Evolutionary conservation across 768 basidiomycete species (phyloP).

Genomic region (Suillus subaureus): DNA sequence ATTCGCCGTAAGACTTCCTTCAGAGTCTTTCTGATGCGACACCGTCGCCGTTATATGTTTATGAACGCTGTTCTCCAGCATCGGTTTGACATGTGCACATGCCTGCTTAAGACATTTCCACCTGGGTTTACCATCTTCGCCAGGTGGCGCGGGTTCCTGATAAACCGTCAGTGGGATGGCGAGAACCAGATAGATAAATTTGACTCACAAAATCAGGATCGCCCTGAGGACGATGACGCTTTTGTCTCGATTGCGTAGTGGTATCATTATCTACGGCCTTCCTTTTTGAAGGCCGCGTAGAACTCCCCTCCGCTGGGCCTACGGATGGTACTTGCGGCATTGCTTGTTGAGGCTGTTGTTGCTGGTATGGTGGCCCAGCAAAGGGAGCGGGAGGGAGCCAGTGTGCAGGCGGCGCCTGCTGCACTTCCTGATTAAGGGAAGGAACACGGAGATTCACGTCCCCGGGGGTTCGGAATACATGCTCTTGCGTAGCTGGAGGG

Average conservation of each 20-base stretch:
- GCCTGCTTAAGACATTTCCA: not conserved
- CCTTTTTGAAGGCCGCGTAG: not conserved
- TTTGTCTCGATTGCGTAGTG: not conserved
- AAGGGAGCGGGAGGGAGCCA: not conserved
- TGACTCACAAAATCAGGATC: not conserved
- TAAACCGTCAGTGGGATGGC: not conserved
- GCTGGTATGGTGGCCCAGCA: not conserved
- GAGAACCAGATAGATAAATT: not conserved
- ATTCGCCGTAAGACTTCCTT: not conserved
- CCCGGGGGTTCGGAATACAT: too few species aligned
- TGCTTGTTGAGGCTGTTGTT: too few species aligned
- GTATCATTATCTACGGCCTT: not conserved
- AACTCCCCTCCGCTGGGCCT: not conserved
- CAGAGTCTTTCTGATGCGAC: not conserved
- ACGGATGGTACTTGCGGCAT: not conserved
- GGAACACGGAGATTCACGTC: too few species aligned
- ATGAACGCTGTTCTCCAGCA: not conserved
- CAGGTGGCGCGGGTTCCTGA: not conserved
- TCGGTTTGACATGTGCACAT: not conserved
- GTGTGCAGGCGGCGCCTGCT: not conserved
- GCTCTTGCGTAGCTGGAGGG: too few species aligned
- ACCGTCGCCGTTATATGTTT: not conserved
- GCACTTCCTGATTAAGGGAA: too few species aligned
- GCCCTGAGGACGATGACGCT: not conserved
- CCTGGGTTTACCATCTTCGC: not conserved